A percentile compares a stretch with the other conserved stretches of the same genome.
These are phyloP conservation scores for Incumbomyces delicatus DNA, from an alignment of 2,329 filamentous ascomycete species.

Conservation along the genomic window DNA sequence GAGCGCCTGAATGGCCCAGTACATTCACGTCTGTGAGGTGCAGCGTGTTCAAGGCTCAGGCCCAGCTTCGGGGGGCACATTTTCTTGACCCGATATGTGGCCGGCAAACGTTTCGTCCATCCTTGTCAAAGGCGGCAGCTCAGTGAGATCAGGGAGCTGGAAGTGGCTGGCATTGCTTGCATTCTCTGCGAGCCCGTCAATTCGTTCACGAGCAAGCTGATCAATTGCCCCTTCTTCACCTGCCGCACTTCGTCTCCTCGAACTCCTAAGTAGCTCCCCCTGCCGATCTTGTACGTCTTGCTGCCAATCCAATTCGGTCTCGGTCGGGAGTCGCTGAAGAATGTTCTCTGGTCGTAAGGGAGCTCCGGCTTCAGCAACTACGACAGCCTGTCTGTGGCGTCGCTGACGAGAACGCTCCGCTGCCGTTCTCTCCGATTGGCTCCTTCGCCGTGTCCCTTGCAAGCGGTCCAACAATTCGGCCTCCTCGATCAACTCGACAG, in stretches of 20 bases:
- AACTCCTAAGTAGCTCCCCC: background rate
- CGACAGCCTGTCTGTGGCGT: conserved; percentile 77
- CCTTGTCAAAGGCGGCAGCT: background rate
- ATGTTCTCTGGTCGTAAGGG: conserved; percentile 68
- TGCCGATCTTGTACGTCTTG: conserved; percentile 4
- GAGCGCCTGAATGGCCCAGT: no score
- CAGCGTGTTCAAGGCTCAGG: no score
- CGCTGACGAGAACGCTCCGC: conserved; percentile 61
- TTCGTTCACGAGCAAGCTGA: conserved; percentile 1
- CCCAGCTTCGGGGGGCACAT: background rate
- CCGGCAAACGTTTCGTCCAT: background rate
- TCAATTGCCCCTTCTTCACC: background rate
- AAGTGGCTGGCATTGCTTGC: background rate
- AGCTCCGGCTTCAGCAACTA: conserved; percentile 74
- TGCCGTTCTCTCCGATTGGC: conserved; percentile 7
- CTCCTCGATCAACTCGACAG: conserved; percentile 4
- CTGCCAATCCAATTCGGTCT: background rate
- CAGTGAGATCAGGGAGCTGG: background rate
- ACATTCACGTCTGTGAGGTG: no score
- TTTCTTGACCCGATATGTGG: background rate
- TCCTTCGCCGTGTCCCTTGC: conserved; percentile 10
- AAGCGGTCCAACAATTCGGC: background rate
- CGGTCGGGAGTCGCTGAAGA: conserved; percentile 46
- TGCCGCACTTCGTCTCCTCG: background rate
- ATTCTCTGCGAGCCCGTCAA: conserved; percentile 1